Conservation (phyloP, 2,329 filamentous ascomycete species). For the Orbilia brochopaga region DNA sequence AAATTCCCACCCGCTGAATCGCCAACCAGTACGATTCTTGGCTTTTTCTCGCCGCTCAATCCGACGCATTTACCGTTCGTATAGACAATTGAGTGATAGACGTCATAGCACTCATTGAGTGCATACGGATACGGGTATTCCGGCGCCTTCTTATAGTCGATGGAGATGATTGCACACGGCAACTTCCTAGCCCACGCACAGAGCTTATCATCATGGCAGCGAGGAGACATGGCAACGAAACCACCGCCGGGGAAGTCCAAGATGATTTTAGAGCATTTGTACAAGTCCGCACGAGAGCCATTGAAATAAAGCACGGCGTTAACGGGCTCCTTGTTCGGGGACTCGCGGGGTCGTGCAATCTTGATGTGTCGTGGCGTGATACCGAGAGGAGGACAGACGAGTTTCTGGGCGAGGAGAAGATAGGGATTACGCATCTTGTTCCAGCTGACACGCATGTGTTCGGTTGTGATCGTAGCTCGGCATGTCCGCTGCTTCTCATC, state of each 20-base stretch:
- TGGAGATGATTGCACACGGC: constrained; percentile 77
- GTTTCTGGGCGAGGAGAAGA: constrained; percentile 59
- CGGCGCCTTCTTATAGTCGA: constrained; percentile 89
- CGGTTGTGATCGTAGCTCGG: constrained; percentile 81
- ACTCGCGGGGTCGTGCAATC: constrained; percentile 79
- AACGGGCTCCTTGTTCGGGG: constrained; percentile 82
- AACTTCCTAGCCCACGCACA: constrained; percentile 89
- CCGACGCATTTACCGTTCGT: constrained; percentile 78
- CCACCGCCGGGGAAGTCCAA: constrained; percentile 92
- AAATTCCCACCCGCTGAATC: constrained; percentile 85
- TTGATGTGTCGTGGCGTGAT: constrained; percentile 79
- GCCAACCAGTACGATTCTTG: constrained; percentile 74
- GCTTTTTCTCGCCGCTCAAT: constrained; percentile 69
- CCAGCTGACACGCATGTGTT: constrained; percentile 91
- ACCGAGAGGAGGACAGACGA: constrained; percentile 56
- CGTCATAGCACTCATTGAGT: constrained; percentile 85
- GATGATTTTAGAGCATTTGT: constrained; percentile 76
- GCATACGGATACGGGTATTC: constrained; percentile 85
- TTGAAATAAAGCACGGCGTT: constrained; percentile 93
- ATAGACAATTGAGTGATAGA: constrained; percentile 75
- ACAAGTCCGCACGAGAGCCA: constrained; percentile 77
- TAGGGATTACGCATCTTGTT: constrained; percentile 93
- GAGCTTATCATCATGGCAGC: constrained; percentile 91
- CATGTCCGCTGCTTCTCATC: constrained; percentile 94
- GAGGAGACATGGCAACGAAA: constrained; percentile 95